phyloP scores from a whole-genome alignment of 345 rosid genomes.

The Gossypium mustelinum region DNA sequence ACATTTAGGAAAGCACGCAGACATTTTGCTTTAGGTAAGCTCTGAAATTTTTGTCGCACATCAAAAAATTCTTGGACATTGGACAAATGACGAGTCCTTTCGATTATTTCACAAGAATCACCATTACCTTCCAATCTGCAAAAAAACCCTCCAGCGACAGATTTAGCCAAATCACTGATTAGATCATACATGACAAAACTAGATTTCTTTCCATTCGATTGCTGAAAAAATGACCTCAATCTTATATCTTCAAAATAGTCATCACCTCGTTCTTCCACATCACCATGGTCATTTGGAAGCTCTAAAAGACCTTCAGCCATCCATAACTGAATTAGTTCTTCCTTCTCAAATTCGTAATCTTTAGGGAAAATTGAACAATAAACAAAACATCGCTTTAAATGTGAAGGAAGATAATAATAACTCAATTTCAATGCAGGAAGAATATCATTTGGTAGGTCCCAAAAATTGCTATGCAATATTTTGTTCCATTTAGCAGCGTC shows the following conservation, averaged over 20 bases:
- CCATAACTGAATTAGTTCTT: conserved; percentile 14
- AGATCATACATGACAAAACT: conserved; percentile 13
- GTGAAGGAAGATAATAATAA: conserved; percentile 26
- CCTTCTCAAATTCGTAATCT: conserved; percentile 17
- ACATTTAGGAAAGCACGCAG: conserved; percentile 9
- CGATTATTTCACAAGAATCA: background rate
- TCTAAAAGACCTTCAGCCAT: conserved; percentile 21
- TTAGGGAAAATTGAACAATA: conserved; percentile 28
- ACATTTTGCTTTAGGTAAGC: background rate
- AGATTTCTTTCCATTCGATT: background rate
- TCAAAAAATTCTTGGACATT: background rate
- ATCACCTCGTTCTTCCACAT: background rate
- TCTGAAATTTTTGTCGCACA: background rate
- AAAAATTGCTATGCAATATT: conserved; percentile 13
- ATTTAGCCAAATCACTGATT: conserved; percentile 1
- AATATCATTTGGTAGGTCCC: conserved; percentile 16
- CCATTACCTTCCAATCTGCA: background rate
- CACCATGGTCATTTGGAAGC: too few relatives aligned
- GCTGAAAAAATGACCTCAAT: conserved; percentile 16
- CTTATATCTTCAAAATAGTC: background rate
- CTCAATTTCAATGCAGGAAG: conserved; percentile 6
- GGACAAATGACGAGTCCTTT: conserved; percentile 17
- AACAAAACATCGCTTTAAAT: conserved; percentile 22
- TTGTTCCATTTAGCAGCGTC: conserved; percentile 14
- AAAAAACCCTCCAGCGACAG: background rate